phyloP scores from a whole-genome alignment of 163 green algal species.

The Scenedesmus sp. region DNA sequence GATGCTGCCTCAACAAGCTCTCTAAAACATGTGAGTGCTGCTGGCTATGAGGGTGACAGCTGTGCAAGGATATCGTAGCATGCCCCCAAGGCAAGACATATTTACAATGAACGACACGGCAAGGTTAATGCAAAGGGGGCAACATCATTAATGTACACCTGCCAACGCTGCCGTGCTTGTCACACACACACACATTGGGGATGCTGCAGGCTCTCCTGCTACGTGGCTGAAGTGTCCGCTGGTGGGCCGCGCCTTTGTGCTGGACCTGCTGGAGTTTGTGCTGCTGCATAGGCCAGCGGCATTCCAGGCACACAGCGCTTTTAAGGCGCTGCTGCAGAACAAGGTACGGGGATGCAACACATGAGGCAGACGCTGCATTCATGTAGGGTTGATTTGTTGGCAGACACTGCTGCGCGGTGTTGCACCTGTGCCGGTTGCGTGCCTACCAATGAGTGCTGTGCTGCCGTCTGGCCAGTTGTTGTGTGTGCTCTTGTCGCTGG shows the following conservation, averaged over 20 bases:
- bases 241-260: slow-evolving; percentile 75
- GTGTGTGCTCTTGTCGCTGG: no score
- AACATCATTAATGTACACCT: background rate
- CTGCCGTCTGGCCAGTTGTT: no score
- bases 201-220: slow-evolving; percentile 15
- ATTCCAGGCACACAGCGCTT: slow-evolving; percentile 73
- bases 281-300: slow-evolving; percentile 73
- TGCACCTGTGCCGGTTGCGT: no score
- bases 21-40: no score
- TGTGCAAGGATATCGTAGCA: no score
- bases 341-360: slow-evolving; percentile 59
- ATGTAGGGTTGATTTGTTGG: no score
- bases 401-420: background rate
- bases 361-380: background rate
- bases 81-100: no score
- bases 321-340: slow-evolving; percentile 67
- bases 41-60: no score
- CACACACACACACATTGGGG: background rate
- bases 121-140: no score
- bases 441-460: no score
- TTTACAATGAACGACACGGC: no score
- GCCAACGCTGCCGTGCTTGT: background rate
- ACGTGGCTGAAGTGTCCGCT: slow-evolving; percentile 50
- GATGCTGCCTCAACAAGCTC: no score
- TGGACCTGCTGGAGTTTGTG: slow-evolving; percentile 95